Base-by-base conservation (phyloP, 1,284 basidiomycete genomes). In the Cryptococcus sp. region DNA sequence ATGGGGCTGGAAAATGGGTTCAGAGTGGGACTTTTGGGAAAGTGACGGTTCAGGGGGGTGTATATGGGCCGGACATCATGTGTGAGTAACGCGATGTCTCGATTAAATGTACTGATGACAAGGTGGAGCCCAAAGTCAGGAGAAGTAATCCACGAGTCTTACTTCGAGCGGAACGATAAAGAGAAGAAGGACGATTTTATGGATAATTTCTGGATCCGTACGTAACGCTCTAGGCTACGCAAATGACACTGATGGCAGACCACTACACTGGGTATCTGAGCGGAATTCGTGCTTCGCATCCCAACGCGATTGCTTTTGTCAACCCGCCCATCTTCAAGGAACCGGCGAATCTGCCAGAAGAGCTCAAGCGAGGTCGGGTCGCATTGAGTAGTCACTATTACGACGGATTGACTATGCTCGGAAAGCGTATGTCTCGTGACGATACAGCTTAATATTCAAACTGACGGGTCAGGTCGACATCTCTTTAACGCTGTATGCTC, bases 301-400 rank as follows among this genome's bases (percentile, higher is more conserved):
- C 85, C 0, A 85, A 88, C 55, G 85, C 89, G 2, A 93, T 98
- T 59, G 79, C 87, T 46, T 97, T 98, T 69, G 79, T 97, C 37
- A 88, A 94, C 60, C 89, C 91, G 0, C 90, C 93, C 2, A 91
- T 98, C 1, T 97, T 98, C 70, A 85, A 86, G 3, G 79, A 78
- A 11, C 92, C 91, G 0, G 77, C 79, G 7, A 59, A 71, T 39
- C 76, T 90, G 3, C 76, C 80, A 2, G 82, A 83, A 32, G 78
- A 80, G 1, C 76, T 83, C 34, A 78, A 92, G 13, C 74, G 79
- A 37, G 85, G 87, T 0, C 83, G 93, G 3, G 85, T 82, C 11
- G 88, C 83, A 46, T 85, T 89, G 59, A 86, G 88, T 1, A 80
- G 84, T 0, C 94, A 98, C 73, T 98, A 91, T 70, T 98, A 98